These are phyloP conservation scores for Epithele typhae DNA, from an alignment of 768 basidiomycete genomes.

Conservation along the genomic window DNA sequence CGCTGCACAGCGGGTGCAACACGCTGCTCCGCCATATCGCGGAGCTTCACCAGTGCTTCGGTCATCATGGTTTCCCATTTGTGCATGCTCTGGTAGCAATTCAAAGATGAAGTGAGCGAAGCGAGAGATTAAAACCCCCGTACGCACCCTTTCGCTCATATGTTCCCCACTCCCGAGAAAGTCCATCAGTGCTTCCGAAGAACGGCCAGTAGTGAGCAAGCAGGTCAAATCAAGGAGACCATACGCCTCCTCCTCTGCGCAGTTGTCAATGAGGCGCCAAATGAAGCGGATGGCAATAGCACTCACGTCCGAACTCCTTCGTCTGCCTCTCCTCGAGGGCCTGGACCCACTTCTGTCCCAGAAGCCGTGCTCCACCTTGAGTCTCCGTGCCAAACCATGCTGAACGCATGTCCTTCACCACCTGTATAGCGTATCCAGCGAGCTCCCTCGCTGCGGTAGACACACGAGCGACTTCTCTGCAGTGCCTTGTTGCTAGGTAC, in stretches of 20 bases:
- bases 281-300: neutral
- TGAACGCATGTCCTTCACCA: constrained; percentile 66
- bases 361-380: constrained; percentile 60
- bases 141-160: constrained; percentile 76
- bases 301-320: constrained; percentile 61
- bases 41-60: constrained; percentile 67
- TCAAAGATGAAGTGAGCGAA: too few relatives aligned
- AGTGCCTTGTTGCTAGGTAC: constrained; percentile 48
- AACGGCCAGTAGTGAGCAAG: constrained; percentile 65
- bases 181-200: constrained; percentile 68
- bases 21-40: constrained; percentile 68
- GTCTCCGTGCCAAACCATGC: constrained; percentile 72
- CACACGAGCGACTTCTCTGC: constrained; percentile 66
- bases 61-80: constrained; percentile 78
- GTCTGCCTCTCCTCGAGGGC: constrained; percentile 60
- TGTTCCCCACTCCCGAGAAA: constrained; percentile 75
- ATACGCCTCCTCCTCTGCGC: constrained; percentile 53
- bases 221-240: constrained; percentile 68
- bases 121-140: too few relatives aligned
- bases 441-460: constrained; percentile 70
- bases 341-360: constrained; percentile 71
- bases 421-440: constrained; percentile 65
- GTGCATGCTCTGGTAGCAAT: constrained; percentile 53
- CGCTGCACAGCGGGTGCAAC: constrained; percentile 74
- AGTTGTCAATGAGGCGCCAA: too few relatives aligned